Percentiles rank a stretch among this genome's conserved stretches.
These are phyloP conservation scores for Dysphania ambrosioides DNA, from an alignment of 148 eudicot species.

Conservation along the genomic window DNA sequence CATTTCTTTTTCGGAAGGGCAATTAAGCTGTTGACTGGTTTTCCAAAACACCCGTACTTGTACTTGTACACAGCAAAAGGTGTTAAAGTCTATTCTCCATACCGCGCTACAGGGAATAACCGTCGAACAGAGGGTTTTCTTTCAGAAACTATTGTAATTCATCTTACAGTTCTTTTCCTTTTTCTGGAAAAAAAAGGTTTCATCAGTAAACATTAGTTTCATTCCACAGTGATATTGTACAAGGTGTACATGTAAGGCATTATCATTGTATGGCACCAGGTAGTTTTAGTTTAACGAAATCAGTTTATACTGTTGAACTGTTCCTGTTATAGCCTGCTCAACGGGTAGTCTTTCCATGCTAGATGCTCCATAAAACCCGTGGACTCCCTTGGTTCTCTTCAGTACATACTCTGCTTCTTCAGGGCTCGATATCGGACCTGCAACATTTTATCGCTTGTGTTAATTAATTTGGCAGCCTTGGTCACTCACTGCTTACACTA, in stretches of 20 bases:
- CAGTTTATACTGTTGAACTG: constrained; percentile 72
- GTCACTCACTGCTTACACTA: not conserved
- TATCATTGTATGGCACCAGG: not conserved
- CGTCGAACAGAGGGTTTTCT: no score
- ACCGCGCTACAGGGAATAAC: no score
- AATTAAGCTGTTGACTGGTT: no score
- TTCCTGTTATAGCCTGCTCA: constrained; percentile 82
- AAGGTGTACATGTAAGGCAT: not conserved
- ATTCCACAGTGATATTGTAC: no score
- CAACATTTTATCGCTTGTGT: constrained; percentile 5
- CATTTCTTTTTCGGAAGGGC: no score
- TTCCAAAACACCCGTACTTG: no score
- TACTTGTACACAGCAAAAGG: no score
- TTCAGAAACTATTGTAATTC: no score
- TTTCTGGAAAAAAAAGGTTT: no score
- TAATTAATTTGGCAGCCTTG: not conserved
- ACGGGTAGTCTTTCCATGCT: constrained; percentile 98
- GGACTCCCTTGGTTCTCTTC: constrained; percentile 82
- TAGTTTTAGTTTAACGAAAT: constrained; percentile 43
- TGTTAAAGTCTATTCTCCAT: no score
- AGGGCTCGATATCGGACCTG: constrained; percentile 94
- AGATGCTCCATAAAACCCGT: constrained; percentile 96
- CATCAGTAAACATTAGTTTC: no score
- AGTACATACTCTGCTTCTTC: constrained; percentile 82
- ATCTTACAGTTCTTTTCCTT: no score